A percentile compares a stretch with the other conserved stretches of the same genome.
phyloP scores from a whole-genome alignment of 1,139 yeast genomes.

The Pneumocystis canis region DNA sequence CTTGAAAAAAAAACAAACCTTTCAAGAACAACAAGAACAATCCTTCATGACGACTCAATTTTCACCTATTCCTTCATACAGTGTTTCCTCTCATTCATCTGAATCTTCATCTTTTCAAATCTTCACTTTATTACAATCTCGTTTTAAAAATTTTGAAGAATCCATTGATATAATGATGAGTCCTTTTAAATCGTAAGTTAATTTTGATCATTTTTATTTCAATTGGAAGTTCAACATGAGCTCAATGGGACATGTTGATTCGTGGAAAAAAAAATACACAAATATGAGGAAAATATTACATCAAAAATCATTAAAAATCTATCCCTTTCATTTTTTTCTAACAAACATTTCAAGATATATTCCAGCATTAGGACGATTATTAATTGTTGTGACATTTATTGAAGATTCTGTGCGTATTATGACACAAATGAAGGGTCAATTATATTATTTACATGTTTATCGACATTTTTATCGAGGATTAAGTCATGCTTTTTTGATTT shows the following conservation, averaged over 20 bases:
- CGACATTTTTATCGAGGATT: slow-evolving; percentile 69
- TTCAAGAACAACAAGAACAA: too few species aligned
- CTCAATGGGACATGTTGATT: too few species aligned
- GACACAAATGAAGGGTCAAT: slow-evolving; percentile 86
- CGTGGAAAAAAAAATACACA: too few species aligned
- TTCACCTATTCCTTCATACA: too few species aligned
- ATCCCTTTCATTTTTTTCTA: background rate
- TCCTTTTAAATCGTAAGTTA: background rate
- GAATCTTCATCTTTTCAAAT: too few species aligned
- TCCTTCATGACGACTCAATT: too few species aligned
- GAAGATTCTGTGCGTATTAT: slow-evolving; percentile 80
- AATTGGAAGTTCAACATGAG: too few species aligned
- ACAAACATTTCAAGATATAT: slow-evolving; percentile 22
- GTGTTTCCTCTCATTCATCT: too few species aligned
- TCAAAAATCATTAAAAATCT: too few species aligned
- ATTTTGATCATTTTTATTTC: too few species aligned
- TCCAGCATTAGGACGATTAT: slow-evolving; percentile 76
- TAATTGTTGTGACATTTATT: slow-evolving; percentile 85
- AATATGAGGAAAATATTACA: background rate
- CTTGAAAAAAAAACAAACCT: too few species aligned
- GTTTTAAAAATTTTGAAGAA: background rate
- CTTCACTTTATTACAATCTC: too few species aligned
- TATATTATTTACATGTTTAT: slow-evolving; percentile 64
- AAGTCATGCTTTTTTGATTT: slow-evolving; percentile 51
- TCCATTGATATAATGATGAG: background rate